These are phyloP conservation scores for Sporisorium exsertum DNA, from an alignment of 1,284 basidiomycete genomes.

Conservation along the genomic window DNA sequence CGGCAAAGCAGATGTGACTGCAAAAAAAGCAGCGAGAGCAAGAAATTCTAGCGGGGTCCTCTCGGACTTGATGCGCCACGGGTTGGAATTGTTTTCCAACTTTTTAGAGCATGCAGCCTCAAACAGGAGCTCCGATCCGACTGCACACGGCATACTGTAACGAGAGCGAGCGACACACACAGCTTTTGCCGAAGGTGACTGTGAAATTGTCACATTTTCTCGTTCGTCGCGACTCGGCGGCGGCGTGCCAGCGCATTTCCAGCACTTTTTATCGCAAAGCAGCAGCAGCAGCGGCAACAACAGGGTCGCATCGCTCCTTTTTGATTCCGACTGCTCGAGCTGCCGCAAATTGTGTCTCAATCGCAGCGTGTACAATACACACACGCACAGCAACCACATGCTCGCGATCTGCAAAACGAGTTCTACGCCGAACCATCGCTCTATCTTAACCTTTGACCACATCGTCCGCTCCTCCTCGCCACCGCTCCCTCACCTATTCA, in stretches of 20 bases:
- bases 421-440: neutral
- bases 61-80: too few species aligned
- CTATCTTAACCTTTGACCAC: neutral
- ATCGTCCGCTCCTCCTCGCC: neutral
- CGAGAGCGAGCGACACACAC: neutral
- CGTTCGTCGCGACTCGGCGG: conserved; percentile 6
- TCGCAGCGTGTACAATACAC: neutral
- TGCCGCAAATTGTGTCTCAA: neutral
- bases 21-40: too few species aligned
- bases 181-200: neutral
- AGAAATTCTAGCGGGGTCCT: neutral
- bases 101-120: too few species aligned
- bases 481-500: neutral
- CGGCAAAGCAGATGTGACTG: too few species aligned
- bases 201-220: neutral
- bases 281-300: neutral
- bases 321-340: too few species aligned
- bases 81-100: too few species aligned
- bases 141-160: conserved; percentile 6
- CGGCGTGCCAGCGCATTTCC: neutral
- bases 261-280: too few species aligned
- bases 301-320: neutral
- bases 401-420: neutral
- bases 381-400: conserved; percentile 2
- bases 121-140: conserved; percentile 29